Evolutionary conservation across 208 protist species (phyloP).

Genomic region (Acanthamoeba rhysodes): DNA sequence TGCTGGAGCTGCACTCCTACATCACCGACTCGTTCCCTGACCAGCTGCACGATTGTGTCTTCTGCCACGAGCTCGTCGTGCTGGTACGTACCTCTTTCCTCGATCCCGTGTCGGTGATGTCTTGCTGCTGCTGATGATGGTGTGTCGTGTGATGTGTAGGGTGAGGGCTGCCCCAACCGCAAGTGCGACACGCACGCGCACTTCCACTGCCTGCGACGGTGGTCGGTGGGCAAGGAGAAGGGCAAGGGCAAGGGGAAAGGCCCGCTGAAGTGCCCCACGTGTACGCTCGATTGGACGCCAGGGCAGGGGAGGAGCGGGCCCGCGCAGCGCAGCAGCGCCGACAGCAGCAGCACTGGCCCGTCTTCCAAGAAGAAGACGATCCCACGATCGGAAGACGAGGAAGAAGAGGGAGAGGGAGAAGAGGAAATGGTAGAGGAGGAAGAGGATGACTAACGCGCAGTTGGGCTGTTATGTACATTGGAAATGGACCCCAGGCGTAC

Average conservation of each 20-base stretch:
- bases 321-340: background rate
- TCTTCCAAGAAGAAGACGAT: background rate
- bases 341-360: background rate
- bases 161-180: slow-evolving; percentile 10
- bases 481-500: too few relatives aligned
- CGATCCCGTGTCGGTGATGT: background rate
- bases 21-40: background rate
- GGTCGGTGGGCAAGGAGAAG: background rate
- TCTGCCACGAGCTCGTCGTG: slow-evolving; percentile 43
- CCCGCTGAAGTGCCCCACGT: slow-evolving; percentile 15
- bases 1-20: slow-evolving; percentile 50
- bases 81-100: background rate
- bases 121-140: too few relatives aligned
- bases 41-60: slow-evolving; percentile 48
- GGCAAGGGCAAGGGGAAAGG: background rate
- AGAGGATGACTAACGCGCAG: background rate
- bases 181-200: background rate
- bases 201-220: slow-evolving; percentile 46
- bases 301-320: background rate
- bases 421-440: background rate
- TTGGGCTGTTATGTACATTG: background rate
- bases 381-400: background rate
- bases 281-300: background rate
- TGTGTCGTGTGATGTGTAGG: background rate
- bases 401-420: slow-evolving; percentile 15